Conservation (phyloP, 805 yeast genomes). For the Monosporozyma aerobia region DNA sequence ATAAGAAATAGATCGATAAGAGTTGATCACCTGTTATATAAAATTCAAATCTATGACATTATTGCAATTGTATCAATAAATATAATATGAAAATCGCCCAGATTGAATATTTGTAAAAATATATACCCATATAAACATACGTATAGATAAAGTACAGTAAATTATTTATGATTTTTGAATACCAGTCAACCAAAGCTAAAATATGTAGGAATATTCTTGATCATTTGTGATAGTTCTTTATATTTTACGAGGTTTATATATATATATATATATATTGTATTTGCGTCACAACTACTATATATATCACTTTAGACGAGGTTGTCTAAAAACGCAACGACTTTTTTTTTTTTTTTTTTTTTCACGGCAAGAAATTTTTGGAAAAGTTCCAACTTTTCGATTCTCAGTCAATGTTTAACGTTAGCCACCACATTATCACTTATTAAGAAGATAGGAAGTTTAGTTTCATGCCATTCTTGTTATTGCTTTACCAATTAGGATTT, state of each 20-base stretch:
- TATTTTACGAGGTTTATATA: not conserved
- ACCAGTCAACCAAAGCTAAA: too few species aligned
- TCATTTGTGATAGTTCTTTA: not conserved
- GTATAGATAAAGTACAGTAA: not conserved
- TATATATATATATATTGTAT: not conserved
- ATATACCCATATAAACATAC: not conserved
- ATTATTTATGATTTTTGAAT: too few species aligned
- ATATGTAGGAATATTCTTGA: not conserved
- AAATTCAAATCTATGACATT: not conserved
- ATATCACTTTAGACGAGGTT: not conserved
- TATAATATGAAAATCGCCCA: not conserved
- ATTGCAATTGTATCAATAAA: not conserved
- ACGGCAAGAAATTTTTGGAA: not conserved
- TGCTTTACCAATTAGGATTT: not conserved
- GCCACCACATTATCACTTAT: not conserved
- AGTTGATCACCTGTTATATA: not conserved
- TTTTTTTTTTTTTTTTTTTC: not conserved
- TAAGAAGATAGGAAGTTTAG: not conserved
- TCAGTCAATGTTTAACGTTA: not conserved
- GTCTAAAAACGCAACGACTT: not conserved
- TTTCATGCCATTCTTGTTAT: not conserved
- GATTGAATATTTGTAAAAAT: not conserved
- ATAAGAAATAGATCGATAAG: constrained; percentile 7
- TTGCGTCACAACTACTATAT: not conserved
- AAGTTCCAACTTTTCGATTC: not conserved